A percentile compares a stretch with the other conserved stretches of the same genome.
phyloP scores from a whole-genome alignment of 257 asterid genomes.

The Anisodus acutangulus region DNA sequence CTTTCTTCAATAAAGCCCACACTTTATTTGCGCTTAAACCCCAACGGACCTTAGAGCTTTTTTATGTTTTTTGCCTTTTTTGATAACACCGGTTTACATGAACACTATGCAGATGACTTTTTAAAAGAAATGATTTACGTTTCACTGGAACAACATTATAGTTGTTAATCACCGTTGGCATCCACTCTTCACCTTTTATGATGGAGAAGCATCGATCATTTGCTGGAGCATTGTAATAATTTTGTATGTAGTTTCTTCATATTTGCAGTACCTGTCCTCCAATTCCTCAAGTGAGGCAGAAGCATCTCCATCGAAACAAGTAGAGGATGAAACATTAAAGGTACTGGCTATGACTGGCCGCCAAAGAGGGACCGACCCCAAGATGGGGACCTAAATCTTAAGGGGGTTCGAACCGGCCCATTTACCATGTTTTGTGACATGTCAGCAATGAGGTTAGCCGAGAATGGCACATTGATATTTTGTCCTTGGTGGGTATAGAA shows the following conservation, averaged over 20 bases:
- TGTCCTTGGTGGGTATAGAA: background rate
- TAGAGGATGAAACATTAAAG: constrained; percentile 65
- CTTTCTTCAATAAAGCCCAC: no score
- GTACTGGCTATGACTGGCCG: constrained; percentile 35
- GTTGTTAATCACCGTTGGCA: background rate
- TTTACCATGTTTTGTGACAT: background rate
- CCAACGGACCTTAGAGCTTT: no score
- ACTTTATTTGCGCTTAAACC: no score
- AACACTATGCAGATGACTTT: background rate
- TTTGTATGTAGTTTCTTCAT: background rate
- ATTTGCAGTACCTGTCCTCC: constrained; percentile 53
- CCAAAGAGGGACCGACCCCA: background rate
- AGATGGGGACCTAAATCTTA: background rate
- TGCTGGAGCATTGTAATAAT: constrained; percentile 18
- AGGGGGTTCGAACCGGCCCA: background rate
- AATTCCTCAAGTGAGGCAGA: constrained; percentile 48
- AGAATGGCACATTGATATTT: background rate
- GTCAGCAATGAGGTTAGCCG: background rate
- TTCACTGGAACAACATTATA: background rate
- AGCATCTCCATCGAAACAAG: constrained; percentile 51
- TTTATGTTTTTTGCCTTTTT: no score
- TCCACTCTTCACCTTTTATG: background rate
- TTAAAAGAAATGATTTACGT: background rate
- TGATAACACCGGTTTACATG: background rate
- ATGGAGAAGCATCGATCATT: background rate